Base-by-base conservation (phyloP, 1,284 basidiomycete species). In the Fomitopsis betulina region DNA sequence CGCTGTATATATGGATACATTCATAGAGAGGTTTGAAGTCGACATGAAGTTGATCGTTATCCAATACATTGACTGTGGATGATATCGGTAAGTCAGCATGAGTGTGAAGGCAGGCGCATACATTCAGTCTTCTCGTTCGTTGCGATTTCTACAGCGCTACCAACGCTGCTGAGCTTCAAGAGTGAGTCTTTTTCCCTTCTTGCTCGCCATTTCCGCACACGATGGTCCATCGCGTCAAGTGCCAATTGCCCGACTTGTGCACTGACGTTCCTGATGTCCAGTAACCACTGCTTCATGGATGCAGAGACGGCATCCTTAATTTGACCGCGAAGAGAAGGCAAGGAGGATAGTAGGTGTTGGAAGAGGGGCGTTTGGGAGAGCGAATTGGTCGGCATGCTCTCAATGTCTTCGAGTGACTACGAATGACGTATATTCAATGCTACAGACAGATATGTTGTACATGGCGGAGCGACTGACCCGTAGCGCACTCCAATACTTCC, bases 1-100 rank as follows among this genome's bases (percentile, higher is more conserved):
- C 87, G 58, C 93, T 89, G 73, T 99, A 96, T 62, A 98, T 99
- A 68, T 98, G 96, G 53, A 99, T 96, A 70, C 94, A 97, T 74
- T 98, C 93, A 68, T 96, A 98, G 15, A 99, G 74, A 7, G 97
- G 96, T 65, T 89, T 90, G 76, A 99, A 99, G 73, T 98, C 94
- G 53, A 99, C 91, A 54, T 81, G 78, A 38, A 97, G 81, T 57
- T 88, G 83, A 53, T 96, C 93, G 67, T 96, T 97, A 63, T 98
- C 88, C 27, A 99, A 79, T 4, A 96, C 89, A 70, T 97, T 91
- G 73, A 91, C 94, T 97, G 60, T 32, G 33, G 49, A 21, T 23
- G 51, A 49, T 53, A 45, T 50, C 55, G 47, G 61, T 38, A 47
- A 25, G 17, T 8, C 1, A 21, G 33, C 27, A n/a, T 37, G 21